Base-by-base conservation (phyloP, 441 rosid species). In the Erodium texanum region DNA sequence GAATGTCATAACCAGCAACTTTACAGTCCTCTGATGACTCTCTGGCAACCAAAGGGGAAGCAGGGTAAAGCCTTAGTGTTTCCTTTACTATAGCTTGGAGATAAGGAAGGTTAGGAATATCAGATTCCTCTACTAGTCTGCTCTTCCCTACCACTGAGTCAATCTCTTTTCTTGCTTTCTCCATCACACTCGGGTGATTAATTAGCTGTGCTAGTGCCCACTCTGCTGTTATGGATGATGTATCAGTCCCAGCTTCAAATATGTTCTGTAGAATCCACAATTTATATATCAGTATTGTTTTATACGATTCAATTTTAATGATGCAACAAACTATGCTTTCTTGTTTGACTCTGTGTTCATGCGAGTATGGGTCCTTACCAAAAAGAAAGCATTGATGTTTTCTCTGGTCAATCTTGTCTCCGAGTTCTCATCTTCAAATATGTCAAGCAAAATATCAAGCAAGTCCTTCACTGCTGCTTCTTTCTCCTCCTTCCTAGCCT, bases 381-480 rank as follows among this genome's bases (percentile, higher is more conserved):
- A 74, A 68, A 88, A 72, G 76, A 90, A 85, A 32, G 83, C 94
- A 73, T 88, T 88, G 1, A 86, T 74, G 71, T 90, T 86, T 74
- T 82, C 92, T 74, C 84, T 82, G 67, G 83, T 85, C 62, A 88
- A 66, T 65, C 68, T 82, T 56, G 76, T 78, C 77, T 82, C 97
- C 5, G 87, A 78, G 41, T 64, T 76, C 50, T 79, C 81, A 75
- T 82, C 83, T 73, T 76, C 86, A 5, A 71, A 69, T 64, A 81
- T 71, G 19, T 78, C 75, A 0, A 84, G 78, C 56, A 82, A 65
- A 64, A 82, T 71, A 23, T 84, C 74, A 0, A 84, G 83, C 65
- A 81, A 34, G 79, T 84, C 83, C 71, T 79, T 84, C 3, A 62
- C 68, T 62, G 16, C 18, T 19, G n/a, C 71, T 15, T 38, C 70